These are phyloP conservation scores for Xylariomycetidae sp. DNA, from an alignment of 2,329 filamentous ascomycete genomes.

Conservation along the genomic window DNA sequence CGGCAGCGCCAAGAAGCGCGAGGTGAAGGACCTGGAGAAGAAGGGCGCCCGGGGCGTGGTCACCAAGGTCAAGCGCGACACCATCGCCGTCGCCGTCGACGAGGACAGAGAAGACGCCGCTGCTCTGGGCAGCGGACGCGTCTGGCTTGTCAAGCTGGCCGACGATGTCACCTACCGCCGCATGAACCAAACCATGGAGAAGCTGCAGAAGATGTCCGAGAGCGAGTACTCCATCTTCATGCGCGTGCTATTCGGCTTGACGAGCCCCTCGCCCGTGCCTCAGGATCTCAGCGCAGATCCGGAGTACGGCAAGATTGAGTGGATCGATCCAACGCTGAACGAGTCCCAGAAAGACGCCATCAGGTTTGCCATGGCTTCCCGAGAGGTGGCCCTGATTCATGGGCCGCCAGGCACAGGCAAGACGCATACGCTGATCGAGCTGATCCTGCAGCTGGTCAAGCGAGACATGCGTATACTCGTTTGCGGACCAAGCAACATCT, in stretches of 20 bases:
- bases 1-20: slow-evolving; percentile 65
- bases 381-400: slow-evolving; percentile 84
- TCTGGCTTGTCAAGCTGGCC: slow-evolving; percentile 62
- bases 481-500: slow-evolving; percentile 96
- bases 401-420: slow-evolving; percentile 95
- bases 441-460: slow-evolving; percentile 84
- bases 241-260: slow-evolving; percentile 56
- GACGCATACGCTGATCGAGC: slow-evolving; percentile 90
- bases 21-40: slow-evolving; percentile 64
- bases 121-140: slow-evolving; percentile 34
- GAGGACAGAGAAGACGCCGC: slow-evolving; percentile 50
- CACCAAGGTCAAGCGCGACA: slow-evolving; percentile 51
- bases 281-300: slow-evolving; percentile 34
- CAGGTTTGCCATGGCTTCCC: slow-evolving; percentile 75
- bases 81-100: slow-evolving; percentile 63
- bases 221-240: slow-evolving; percentile 54
- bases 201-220: slow-evolving; percentile 51
- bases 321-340: slow-evolving; percentile 58
- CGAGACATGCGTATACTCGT: slow-evolving; percentile 72
- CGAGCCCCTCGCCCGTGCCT: slow-evolving; percentile 43
- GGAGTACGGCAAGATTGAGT: slow-evolving; percentile 43
- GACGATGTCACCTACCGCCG: slow-evolving; percentile 62
- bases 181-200: slow-evolving; percentile 59
- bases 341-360: slow-evolving; percentile 63
- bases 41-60: slow-evolving; percentile 67